A percentile compares a stretch with the other conserved stretches of the same genome.
These are phyloP conservation scores for Trichoderma koningii DNA, from an alignment of 2,329 filamentous ascomycete genomes.

Conservation along the genomic window DNA sequence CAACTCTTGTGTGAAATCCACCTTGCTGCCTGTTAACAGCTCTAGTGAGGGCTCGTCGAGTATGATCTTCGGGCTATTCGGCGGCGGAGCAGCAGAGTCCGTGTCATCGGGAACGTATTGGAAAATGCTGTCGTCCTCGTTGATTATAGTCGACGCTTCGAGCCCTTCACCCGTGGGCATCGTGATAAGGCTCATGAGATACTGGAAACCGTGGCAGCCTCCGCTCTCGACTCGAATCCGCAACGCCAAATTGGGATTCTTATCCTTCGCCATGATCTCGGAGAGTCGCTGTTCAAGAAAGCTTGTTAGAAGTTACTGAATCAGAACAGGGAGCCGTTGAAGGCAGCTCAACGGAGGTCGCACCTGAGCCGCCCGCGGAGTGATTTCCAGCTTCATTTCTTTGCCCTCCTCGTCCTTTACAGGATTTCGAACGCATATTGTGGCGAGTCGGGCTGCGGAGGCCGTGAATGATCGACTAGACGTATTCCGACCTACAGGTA, in stretches of 20 bases:
- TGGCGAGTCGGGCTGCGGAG: conserved; percentile 44
- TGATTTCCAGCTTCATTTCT: conserved; percentile 82
- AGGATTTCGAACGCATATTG: conserved; percentile 66
- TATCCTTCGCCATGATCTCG: conserved; percentile 71
- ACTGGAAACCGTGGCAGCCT: conserved; percentile 97
- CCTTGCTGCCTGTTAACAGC: conserved; percentile 86
- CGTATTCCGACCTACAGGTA: conserved; percentile 9
- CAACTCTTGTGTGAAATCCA: conserved; percentile 95
- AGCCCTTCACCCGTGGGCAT: conserved; percentile 48
- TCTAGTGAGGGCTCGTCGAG: conserved; percentile 87
- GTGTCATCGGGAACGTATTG: conserved; percentile 62
- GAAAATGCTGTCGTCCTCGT: conserved; percentile 87
- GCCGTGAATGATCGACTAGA: conserved; percentile 42
- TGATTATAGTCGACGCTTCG: conserved; percentile 42
- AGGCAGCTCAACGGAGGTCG: conserved; percentile 27
- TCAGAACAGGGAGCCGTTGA: background rate
- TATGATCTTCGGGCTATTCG: conserved; percentile 70
- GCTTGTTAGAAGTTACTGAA: background rate
- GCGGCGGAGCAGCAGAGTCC: conserved; percentile 33
- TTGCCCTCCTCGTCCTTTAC: conserved; percentile 79
- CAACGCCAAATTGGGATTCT: conserved; percentile 80
- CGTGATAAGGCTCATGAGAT: conserved; percentile 83
- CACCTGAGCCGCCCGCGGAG: conserved; percentile 78
- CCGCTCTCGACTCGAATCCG: conserved; percentile 90
- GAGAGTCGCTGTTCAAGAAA: conserved; percentile 61